Evolutionary conservation across 1,284 basidiomycete genomes (phyloP).

Genomic region (Ustilago hordei): DNA sequence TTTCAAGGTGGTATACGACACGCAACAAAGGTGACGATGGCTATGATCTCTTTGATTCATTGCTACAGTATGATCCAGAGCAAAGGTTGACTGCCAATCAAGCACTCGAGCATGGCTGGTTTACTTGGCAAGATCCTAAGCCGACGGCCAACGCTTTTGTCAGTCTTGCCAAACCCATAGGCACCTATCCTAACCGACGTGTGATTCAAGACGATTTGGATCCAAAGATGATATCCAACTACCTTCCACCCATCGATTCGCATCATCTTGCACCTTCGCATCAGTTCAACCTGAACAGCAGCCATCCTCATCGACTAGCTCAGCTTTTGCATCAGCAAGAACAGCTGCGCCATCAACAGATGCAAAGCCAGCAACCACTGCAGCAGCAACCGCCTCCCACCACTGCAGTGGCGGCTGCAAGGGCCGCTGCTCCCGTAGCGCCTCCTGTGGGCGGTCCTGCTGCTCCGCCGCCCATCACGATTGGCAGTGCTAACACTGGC

Average conservation of each 20-base stretch:
- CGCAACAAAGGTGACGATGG: constrained; percentile 72
- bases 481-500: constrained; percentile 16
- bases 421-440: constrained; percentile 4
- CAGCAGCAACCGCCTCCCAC: constrained; percentile 1
- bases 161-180: constrained; percentile 70
- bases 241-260: constrained; percentile 35
- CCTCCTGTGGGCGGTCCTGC: constrained; percentile 32
- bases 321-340: constrained; percentile 38
- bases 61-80: constrained; percentile 83
- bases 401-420: neutral
- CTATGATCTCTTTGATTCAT: constrained; percentile 58
- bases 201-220: constrained; percentile 74
- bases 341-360: constrained; percentile 28
- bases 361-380: constrained; percentile 12
- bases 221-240: constrained; percentile 66
- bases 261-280: constrained; percentile 30
- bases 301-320: constrained; percentile 25
- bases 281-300: constrained; percentile 21
- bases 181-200: constrained; percentile 72
- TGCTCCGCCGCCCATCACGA: constrained; percentile 38
- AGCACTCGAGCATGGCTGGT: constrained; percentile 79
- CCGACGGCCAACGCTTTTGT: constrained; percentile 66
- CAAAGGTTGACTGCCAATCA: constrained; percentile 84
- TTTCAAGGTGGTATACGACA: constrained; percentile 82
- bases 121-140: constrained; percentile 70